Conservation (phyloP, 1,284 basidiomycete species). For the Leucoagaricus sp. region DNA sequence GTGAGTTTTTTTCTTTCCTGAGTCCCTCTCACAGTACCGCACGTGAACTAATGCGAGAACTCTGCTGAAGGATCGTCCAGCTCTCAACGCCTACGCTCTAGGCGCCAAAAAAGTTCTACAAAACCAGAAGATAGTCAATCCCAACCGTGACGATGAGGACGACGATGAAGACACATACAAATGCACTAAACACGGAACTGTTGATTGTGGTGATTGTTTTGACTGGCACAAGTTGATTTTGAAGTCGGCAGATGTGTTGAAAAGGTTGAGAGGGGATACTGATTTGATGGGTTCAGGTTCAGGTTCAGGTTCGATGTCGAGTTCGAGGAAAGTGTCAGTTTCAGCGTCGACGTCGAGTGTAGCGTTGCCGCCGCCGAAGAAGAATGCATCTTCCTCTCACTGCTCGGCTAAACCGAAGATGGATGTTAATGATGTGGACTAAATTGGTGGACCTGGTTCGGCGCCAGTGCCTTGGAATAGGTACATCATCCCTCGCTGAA, state of each 20-base stretch:
- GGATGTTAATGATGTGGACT: not conserved
- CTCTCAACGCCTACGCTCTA: slow-evolving; percentile 27
- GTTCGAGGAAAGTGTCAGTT: not conserved
- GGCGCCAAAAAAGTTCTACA: slow-evolving; percentile 27
- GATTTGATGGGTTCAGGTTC: slow-evolving; percentile 14
- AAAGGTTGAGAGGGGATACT: no score
- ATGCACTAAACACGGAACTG: slow-evolving; percentile 27
- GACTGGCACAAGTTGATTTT: slow-evolving; percentile 24
- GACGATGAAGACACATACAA: slow-evolving; percentile 22
- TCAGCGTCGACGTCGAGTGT: no score
- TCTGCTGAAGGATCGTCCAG: slow-evolving; percentile 24
- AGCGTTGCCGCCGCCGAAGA: no score
- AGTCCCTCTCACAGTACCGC: not conserved
- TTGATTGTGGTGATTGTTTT: slow-evolving; percentile 32
- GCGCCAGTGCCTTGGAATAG: no score
- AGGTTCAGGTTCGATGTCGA: not conserved
- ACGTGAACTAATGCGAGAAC: no score
- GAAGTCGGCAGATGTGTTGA: not conserved
- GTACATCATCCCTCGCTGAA: no score
- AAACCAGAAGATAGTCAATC: no score
- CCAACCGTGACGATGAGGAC: no score
- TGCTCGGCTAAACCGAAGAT: no score
- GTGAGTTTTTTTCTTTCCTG: slow-evolving; percentile 15
- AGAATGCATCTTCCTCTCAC: no score
- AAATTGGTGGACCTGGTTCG: not conserved